Conservation (phyloP, 75 land plant species). For the Ceratopteris richardii region DNA sequence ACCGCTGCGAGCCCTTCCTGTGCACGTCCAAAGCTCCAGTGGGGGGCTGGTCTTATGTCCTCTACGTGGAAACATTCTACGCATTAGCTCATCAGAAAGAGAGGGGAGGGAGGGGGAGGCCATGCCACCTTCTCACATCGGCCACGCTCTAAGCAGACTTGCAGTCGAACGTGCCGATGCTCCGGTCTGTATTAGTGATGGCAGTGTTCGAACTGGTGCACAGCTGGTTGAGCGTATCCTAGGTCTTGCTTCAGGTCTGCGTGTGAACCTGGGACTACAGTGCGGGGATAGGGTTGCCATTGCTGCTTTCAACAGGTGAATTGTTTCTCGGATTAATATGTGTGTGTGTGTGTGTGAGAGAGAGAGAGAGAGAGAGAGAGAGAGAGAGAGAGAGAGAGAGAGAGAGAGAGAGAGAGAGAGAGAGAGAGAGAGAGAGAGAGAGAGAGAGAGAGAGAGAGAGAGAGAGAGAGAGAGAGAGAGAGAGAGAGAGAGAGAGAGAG, state of each 20-base stretch:
- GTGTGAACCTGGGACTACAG: slow-evolving; percentile 28
- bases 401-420: background rate
- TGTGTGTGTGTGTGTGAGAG: background rate
- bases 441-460: background rate
- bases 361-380: background rate
- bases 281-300: slow-evolving; percentile 73
- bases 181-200: slow-evolving; percentile 22
- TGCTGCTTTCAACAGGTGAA: slow-evolving; percentile 79
- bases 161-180: background rate
- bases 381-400: background rate
- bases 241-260: slow-evolving; percentile 43
- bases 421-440: background rate
- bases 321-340: background rate
- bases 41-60: no score
- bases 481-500: background rate
- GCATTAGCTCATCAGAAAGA: background rate
- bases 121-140: background rate
- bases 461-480: background rate
- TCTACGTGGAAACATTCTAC: no score
- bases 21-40: no score
- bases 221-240: slow-evolving; percentile 49
- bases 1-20: no score
- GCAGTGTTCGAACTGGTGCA: slow-evolving; percentile 29
- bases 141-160: background rate
- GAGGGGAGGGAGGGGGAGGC: background rate